These are phyloP conservation scores for Magnolia sinica DNA, from an alignment of 164 flowering plant species.

Conservation along the genomic window DNA sequence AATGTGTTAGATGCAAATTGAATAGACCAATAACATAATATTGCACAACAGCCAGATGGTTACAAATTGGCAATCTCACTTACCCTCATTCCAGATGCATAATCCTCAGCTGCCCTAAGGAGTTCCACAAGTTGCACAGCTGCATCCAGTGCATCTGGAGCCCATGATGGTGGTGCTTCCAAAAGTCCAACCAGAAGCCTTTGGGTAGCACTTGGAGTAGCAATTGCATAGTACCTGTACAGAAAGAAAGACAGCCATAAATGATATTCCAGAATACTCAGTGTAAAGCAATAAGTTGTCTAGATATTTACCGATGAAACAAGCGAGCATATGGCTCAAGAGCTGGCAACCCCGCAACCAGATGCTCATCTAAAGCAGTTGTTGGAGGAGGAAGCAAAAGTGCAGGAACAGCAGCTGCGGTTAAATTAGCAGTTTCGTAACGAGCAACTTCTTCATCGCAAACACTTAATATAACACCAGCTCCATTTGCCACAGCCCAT, in stretches of 20 bases:
- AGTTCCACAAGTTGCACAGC: conserved; percentile 98
- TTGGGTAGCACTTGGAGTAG: conserved; percentile 98
- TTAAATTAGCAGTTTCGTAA: conserved; percentile 89
- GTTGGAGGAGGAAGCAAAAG: conserved; percentile 97
- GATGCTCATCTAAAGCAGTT: conserved; percentile 88
- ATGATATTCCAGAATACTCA: background rate
- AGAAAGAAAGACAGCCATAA: conserved; percentile 9
- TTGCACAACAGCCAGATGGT: background rate
- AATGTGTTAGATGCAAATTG: no score
- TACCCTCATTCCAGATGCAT: conserved; percentile 92
- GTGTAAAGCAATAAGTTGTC: conserved; percentile 1
- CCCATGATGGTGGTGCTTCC: conserved; percentile 99
- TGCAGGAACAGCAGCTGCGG: conserved; percentile 95
- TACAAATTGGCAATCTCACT: conserved; percentile 18
- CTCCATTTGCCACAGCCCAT: conserved; percentile 99
- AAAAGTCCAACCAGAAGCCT: conserved; percentile 90
- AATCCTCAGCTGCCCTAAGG: conserved; percentile 95
- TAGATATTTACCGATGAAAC: conserved; percentile 67
- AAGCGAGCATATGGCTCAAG: conserved; percentile 95
- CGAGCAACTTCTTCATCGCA: conserved; percentile 96
- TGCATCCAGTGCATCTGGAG: conserved; percentile 99
- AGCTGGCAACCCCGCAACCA: conserved; percentile 95
- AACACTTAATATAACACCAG: conserved; percentile 93
- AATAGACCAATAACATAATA: background rate
- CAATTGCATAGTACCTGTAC: conserved; percentile 83